Evolutionary conservation across 192 early-diverging fungal species (phyloP).

Genomic region (Rhizophagus sp.): DNA sequence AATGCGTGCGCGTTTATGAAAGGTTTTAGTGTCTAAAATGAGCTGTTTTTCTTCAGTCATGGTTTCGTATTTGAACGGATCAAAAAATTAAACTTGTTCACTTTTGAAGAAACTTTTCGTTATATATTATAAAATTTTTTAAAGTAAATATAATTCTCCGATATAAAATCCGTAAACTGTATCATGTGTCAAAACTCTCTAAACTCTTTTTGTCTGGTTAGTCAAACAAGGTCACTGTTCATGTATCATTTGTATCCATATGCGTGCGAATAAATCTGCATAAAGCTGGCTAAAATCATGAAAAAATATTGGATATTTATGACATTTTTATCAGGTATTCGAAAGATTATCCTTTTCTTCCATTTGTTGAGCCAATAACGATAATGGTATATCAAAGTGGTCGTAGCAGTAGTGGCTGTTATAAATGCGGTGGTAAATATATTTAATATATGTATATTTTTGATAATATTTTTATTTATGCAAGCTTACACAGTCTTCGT

Average conservation of each 20-base stretch:
- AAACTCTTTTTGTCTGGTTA: not conserved
- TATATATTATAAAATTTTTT: not conserved
- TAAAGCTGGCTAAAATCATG: not conserved
- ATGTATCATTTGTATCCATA: too few relatives aligned
- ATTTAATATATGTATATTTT: not conserved
- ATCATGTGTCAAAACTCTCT: too few relatives aligned
- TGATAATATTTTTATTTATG: not conserved
- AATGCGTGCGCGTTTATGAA: constrained; percentile 44
- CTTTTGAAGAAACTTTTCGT: not conserved
- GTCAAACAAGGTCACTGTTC: not conserved
- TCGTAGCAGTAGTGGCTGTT: not conserved
- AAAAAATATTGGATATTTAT: not conserved
- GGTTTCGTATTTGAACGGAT: not conserved
- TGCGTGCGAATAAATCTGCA: not conserved
- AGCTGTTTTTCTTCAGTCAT: not conserved
- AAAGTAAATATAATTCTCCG: not conserved
- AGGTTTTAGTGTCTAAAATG: constrained; percentile 43
- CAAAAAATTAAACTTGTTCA: not conserved
- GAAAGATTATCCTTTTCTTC: not conserved
- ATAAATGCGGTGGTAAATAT: constrained; percentile 2
- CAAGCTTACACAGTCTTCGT: not conserved
- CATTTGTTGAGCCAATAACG: not conserved
- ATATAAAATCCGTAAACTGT: too few relatives aligned
- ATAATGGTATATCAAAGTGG: not conserved
- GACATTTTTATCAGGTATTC: not conserved